Conservation (phyloP, 257 asterid genomes). For the Cynanchum wilfordii region DNA sequence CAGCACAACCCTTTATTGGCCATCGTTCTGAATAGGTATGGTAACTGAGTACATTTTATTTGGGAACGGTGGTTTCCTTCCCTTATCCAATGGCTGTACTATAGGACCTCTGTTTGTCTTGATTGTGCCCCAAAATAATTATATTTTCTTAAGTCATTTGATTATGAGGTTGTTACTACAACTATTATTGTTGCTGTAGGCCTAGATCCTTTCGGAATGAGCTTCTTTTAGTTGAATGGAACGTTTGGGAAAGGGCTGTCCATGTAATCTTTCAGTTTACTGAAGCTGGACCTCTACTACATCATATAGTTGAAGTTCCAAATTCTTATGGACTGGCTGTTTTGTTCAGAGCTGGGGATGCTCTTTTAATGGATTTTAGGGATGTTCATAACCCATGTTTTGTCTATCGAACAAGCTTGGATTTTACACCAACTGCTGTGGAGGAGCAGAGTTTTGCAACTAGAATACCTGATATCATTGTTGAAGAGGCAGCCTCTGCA, state of each 20-base stretch:
- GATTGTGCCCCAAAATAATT: conserved; percentile 16
- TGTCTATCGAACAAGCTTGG: conserved; percentile 61
- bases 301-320: conserved; percentile 89
- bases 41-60: conserved; percentile 13
- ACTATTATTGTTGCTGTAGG: conserved; percentile 38
- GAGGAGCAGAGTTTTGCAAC: conserved; percentile 55
- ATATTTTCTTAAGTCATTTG: conserved; percentile 3
- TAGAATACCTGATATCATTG: conserved; percentile 76
- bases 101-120: conserved; percentile 12
- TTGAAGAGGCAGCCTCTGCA: conserved; percentile 98
- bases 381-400: conserved; percentile 55
- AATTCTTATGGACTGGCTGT: conserved; percentile 68
- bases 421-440: conserved; percentile 42
- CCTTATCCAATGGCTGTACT: conserved; percentile 15
- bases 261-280: conserved; percentile 63
- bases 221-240: conserved; percentile 78
- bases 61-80: conserved; percentile 17
- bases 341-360: conserved; percentile 90
- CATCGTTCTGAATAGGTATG: conserved; percentile 82
- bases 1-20: conserved; percentile 69
- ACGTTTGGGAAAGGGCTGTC: conserved; percentile 49
- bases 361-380: conserved; percentile 81
- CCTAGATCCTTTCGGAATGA: conserved; percentile 73
- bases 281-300: conserved; percentile 83
- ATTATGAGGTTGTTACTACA: conserved; percentile 9